Evolutionary conservation across 305 asterid genomes (phyloP).

Genomic region (Solanum hybrid): DNA sequence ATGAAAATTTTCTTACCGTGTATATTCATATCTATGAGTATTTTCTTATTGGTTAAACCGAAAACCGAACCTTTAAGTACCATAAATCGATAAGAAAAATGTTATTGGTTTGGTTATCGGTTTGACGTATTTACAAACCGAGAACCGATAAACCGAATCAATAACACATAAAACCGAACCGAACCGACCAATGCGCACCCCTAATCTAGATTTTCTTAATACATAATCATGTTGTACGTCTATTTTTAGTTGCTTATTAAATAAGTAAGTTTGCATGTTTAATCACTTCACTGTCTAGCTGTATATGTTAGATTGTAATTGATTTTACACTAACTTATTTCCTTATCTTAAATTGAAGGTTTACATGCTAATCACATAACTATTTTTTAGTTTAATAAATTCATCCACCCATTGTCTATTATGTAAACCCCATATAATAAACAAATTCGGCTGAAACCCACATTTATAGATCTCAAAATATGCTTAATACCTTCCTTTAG

Average conservation of each 20-base stretch:
- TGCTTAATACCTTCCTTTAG: neutral
- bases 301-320: neutral
- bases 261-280: neutral
- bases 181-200: too few relatives aligned
- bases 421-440: neutral
- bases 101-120: too few relatives aligned
- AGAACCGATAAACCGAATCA: too few relatives aligned
- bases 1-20: too few relatives aligned
- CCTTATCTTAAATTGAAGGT: neutral
- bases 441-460: neutral
- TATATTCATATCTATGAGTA: too few relatives aligned
- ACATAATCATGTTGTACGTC: neutral
- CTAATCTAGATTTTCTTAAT: neutral
- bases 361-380: neutral
- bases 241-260: neutral
- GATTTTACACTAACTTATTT: neutral
- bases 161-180: too few relatives aligned
- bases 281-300: neutral
- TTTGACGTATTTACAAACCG: too few relatives aligned
- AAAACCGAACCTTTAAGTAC: too few relatives aligned
- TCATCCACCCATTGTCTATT: neutral
- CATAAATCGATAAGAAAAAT: too few relatives aligned
- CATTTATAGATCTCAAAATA: neutral
- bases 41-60: too few relatives aligned
- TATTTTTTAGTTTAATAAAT: too few relatives aligned